phyloP scores from a whole-genome alignment of 768 basidiomycete species.

The Leccinum boreale region DNA sequence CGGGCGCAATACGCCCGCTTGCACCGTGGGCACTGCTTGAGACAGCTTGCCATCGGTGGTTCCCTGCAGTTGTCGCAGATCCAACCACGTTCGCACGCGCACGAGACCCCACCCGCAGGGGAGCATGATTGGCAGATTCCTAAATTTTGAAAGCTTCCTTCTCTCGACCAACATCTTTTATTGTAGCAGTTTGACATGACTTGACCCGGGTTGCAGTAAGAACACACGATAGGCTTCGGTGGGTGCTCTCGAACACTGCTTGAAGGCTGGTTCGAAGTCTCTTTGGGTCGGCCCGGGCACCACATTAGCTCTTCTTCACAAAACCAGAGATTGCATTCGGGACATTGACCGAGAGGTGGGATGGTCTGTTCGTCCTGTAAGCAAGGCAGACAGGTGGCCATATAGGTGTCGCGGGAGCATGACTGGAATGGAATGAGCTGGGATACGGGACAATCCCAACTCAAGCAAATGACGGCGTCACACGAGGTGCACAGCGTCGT shows the following conservation, averaged over 20 bases:
- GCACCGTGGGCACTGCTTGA: conserved; percentile 19
- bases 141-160: not conserved
- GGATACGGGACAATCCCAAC: not conserved
- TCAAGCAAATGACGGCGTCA: conserved; percentile 15
- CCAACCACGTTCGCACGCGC: conserved; percentile 18
- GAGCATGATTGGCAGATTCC: conserved; percentile 18
- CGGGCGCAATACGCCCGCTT: conserved; percentile 11
- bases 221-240: conserved; percentile 12
- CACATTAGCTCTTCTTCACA: conserved; percentile 18
- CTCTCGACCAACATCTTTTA: conserved; percentile 18
- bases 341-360: conserved; percentile 18
- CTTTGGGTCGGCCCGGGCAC: conserved; percentile 23
- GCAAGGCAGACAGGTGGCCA: no score
- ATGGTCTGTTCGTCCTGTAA: not conserved
- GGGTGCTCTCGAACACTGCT: conserved; percentile 13
- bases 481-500: conserved; percentile 13
- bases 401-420: no score
- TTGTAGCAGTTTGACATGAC: conserved; percentile 7
- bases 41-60: conserved; percentile 2
- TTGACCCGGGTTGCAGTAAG: not conserved
- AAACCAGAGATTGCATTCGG: conserved; percentile 20
- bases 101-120: conserved; percentile 19
- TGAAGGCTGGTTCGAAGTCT: not conserved
- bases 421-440: no score
- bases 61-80: conserved; percentile 22